These are phyloP conservation scores for Aspergillus hancockii DNA, from an alignment of 495 filamentous ascomycete species.

Conservation along the genomic window DNA sequence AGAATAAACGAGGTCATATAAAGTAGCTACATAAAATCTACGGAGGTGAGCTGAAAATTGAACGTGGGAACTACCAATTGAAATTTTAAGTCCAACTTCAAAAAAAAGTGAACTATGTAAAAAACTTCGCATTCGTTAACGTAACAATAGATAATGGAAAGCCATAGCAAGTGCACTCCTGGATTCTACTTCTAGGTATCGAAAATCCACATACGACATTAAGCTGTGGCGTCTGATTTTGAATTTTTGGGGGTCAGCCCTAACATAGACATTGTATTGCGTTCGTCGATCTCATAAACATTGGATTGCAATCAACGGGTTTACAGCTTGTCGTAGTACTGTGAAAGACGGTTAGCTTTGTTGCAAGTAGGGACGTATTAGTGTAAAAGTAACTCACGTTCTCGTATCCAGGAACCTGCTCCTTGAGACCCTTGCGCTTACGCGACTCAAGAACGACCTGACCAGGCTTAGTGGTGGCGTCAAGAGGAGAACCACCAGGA, in stretches of 20 bases:
- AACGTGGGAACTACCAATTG: constrained; percentile 17
- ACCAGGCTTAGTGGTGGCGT: constrained; percentile 82
- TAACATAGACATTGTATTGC: constrained; percentile 50
- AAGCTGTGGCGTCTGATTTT: constrained; percentile 25
- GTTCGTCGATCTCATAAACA: constrained; percentile 54
- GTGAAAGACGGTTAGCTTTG: constrained; percentile 52
- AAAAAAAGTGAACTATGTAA: constrained; percentile 22
- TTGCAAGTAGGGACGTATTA: background rate
- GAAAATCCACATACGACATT: constrained; percentile 31
- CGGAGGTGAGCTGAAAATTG: background rate
- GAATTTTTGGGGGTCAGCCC: constrained; percentile 25
- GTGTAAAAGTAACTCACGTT: constrained; percentile 74
- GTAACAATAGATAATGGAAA: constrained; percentile 32
- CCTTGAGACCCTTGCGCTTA: constrained; percentile 99
- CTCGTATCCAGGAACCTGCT: constrained; percentile 81
- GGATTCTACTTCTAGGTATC: constrained; percentile 36
- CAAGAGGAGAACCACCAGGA: constrained; percentile 90
- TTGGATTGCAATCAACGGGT: constrained; percentile 43
- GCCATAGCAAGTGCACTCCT: constrained; percentile 31
- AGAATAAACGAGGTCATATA: no score
- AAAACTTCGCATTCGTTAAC: constrained; percentile 31
- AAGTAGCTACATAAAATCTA: background rate
- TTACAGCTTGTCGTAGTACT: constrained; percentile 99
- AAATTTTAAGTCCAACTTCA: constrained; percentile 24
- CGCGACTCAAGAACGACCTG: constrained; percentile 84